Conservation (phyloP, 1,284 basidiomycete genomes). For the Xanthoconium separans region DNA sequence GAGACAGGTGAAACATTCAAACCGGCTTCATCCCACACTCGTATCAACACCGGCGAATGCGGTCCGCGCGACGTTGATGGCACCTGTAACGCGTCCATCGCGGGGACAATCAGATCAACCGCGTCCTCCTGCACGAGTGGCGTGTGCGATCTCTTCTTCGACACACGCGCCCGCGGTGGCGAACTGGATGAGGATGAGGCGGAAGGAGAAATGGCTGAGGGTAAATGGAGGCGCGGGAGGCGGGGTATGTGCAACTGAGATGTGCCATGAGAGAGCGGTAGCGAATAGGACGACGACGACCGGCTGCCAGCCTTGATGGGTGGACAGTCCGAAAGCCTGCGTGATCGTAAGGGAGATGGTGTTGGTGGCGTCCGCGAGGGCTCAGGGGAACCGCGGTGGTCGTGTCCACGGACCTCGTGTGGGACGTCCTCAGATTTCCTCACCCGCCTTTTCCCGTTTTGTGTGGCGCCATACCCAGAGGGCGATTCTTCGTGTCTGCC, state of each 20-base stretch:
- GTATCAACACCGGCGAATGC: conserved; percentile 19
- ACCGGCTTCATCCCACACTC: conserved; percentile 25
- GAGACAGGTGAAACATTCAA: neutral
- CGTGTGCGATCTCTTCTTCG: conserved; percentile 9
- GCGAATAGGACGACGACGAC: conserved; percentile 12
- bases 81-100: conserved; percentile 13
- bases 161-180: neutral
- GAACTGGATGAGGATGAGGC: conserved; percentile 9
- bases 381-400: neutral
- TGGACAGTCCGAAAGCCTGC: conserved; percentile 6
- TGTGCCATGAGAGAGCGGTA: neutral
- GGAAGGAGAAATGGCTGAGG: neutral
- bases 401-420: neutral
- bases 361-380: conserved; percentile 1
- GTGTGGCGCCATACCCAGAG: conserved; percentile 28
- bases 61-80: conserved; percentile 22
- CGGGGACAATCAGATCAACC: conserved; percentile 28
- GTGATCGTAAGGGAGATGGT: conserved; percentile 8
- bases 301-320: conserved; percentile 5
- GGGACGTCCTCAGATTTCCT: conserved; percentile 5
- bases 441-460: conserved; percentile 7
- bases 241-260: conserved; percentile 12
- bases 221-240: neutral
- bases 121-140: conserved; percentile 30
- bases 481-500: neutral